Base-by-base conservation (phyloP, 2,329 filamentous ascomycete species). In the Aureobasidium sp. region DNA sequence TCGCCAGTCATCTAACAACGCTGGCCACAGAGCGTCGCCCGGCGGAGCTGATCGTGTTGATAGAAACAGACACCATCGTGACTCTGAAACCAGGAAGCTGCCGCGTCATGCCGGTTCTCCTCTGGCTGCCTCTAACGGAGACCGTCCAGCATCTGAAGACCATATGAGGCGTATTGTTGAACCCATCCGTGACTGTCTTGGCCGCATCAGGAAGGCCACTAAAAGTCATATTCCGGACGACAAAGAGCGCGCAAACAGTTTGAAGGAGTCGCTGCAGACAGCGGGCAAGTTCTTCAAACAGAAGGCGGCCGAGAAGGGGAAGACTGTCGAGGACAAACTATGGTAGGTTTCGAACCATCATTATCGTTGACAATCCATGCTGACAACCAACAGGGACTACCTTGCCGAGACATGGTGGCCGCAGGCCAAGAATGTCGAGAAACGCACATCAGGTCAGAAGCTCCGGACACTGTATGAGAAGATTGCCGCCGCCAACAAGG, bases 251-350 rank as follows among this genome's bases (percentile, higher is more conserved):
- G 81, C 86, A 25, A 81, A 78, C 68, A 80, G 86, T 47, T 82
- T 87, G 69, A 86, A 85, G 67, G 76, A 77, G 31, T 82, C 87
- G 68, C 74, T 88, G 41, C 77, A 86, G 45, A 79, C 79, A 5
- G 85, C 88, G 71, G 86, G 86, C 59, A 81, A 82, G 62, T 87
- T 86, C 68, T 82, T 87, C 64, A 80, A 82, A 55, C 75, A 77
- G 34, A 73, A 79, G 37, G 77, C 69, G 6, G 63, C 65, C 20
- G 67, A 70, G 49, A 64, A 67, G 49, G 66, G 65, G 12, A 65
- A 61, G 37, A 49, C 61, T 15, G 62, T 71, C 20, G 70, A 72
- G 36, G 67, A 70, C 45, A 67, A 68, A 48, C 65, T 75, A 17
- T 75, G 73, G 73, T 66, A 61, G 53, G 64, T 63, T 39, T 27